Evolutionary conservation across 768 basidiomycete genomes (phyloP), one percentile per base, ranked within the genome.

Genomic region (Gloeophyllum trabeum): DNA sequence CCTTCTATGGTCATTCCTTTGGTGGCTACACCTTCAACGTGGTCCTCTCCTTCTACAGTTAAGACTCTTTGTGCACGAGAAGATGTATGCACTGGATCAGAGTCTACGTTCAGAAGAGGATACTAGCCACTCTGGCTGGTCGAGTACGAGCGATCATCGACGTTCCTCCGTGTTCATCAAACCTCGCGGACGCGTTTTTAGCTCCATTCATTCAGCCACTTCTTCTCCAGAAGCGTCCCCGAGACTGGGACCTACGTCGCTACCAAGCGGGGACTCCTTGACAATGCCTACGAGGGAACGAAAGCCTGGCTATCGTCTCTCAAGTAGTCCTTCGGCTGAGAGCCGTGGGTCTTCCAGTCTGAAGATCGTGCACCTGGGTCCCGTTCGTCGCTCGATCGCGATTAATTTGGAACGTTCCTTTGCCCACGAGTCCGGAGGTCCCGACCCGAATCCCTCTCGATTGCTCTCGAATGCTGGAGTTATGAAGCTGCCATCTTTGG

Each of bases 1-100:
- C 48, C 60, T 74, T 6, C 62, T 80, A 1, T 86, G 83, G 83
- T 86, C 84, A 3, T 55, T 78, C 22, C 59, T 86, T 21, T 80
- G 85, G 50, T 66, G 82, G 42, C 55, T 81, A 14, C 81, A 75
- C 47, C 66, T 75, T 1, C 73, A 70, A 50, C 69, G 79, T 14
- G 76, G 62, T 28, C 81, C 83, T 1, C 64, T 88, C 22, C 61
- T 71, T 41, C 60, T 81, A 22, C 81, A 83, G 48, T 66, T 87
- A 60, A 78, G 79, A 20, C 59, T 76, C 2, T 70, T 83, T 44
- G 61, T 73, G n/a, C 71, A 73, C 49, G 80, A 82, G 56, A 82
- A 79, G 49, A 64, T 81, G 1, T 61, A 68, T 0, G 53, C 61
- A 10, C 58, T 87, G 5, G 69, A 79, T 45, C 60, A 67, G 30